These are phyloP conservation scores for Sphagnum contortum DNA, from an alignment of 225 moss, liverwort and hornwort genomes.

Conservation along the genomic window DNA sequence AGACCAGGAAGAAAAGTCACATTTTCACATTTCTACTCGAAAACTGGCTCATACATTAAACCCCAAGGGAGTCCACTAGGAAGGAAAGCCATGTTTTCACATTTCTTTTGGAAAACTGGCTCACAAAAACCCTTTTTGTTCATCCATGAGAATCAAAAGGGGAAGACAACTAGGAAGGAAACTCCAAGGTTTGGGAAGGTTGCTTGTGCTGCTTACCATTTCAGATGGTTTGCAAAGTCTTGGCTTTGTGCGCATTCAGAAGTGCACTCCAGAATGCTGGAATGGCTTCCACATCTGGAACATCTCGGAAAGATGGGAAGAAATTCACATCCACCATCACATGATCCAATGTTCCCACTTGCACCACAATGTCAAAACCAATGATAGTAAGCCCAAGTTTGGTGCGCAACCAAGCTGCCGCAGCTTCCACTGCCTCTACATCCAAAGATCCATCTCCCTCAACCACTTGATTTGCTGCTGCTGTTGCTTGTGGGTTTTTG, in stretches of 20 bases:
- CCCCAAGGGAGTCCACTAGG: no score
- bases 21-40: no score
- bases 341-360: constrained; percentile 63
- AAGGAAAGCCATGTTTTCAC: no score
- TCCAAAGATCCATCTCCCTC: constrained; percentile 49
- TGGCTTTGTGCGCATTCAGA: constrained; percentile 24
- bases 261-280: constrained; percentile 86
- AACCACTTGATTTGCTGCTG: constrained; percentile 26
- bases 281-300: constrained; percentile 62
- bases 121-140: no score
- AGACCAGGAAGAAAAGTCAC: no score
- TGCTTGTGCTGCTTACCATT: no score
- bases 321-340: constrained; percentile 92
- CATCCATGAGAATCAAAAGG: no score
- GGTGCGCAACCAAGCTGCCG: constrained; percentile 52
- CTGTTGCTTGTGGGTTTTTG: constrained; percentile 21
- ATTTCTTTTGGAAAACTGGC: no score
- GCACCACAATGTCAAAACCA: constrained; percentile 89
- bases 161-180: no score
- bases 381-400: constrained; percentile 76
- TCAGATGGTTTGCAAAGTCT: background rate
- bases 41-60: no score
- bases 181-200: no score
- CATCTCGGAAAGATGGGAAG: constrained; percentile 91
- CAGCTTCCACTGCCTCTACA: constrained; percentile 49